Conservation (phyloP, 2,329 filamentous ascomycete genomes). For the Cladosporium sp. region DNA sequence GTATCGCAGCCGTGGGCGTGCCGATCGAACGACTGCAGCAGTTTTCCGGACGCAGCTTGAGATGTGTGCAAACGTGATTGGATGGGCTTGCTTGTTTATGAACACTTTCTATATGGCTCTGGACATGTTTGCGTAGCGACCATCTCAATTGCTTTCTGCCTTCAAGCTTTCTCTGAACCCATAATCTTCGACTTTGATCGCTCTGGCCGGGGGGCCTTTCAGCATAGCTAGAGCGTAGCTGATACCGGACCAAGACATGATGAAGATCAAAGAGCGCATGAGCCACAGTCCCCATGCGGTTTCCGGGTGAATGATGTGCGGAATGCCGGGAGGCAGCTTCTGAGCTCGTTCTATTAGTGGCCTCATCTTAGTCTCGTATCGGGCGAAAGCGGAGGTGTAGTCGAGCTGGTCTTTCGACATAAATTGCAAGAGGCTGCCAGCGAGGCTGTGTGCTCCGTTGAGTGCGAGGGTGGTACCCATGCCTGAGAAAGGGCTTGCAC, state of each 20-base stretch:
- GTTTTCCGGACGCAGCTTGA: neutral
- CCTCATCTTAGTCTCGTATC: conserved; percentile 34
- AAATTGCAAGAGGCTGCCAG: conserved; percentile 31
- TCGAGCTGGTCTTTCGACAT: conserved; percentile 10
- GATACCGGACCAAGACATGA: conserved; percentile 5
- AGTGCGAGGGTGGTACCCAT: conserved; percentile 41
- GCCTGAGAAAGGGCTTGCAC: conserved; percentile 36
- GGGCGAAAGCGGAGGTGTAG: conserved; percentile 27
- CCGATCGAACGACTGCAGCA: neutral
- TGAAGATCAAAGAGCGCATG: neutral
- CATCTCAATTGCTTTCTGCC: neutral
- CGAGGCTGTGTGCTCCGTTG: conserved; percentile 39
- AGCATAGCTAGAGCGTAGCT: conserved; percentile 15
- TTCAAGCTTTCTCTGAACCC: conserved; percentile 26
- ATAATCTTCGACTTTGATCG: conserved; percentile 33
- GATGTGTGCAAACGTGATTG: neutral
- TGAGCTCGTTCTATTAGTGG: conserved; percentile 33
- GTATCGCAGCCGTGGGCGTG: neutral
- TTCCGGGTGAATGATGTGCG: conserved; percentile 20
- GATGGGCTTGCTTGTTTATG: neutral
- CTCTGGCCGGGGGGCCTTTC: conserved; percentile 22
- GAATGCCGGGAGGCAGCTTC: conserved; percentile 29
- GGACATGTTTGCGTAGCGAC: neutral
- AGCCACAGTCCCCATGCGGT: conserved; percentile 21
- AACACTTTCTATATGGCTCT: neutral